phyloP scores from a whole-genome alignment of 2,329 filamentous ascomycete species.

The Fusarium falciforme region DNA sequence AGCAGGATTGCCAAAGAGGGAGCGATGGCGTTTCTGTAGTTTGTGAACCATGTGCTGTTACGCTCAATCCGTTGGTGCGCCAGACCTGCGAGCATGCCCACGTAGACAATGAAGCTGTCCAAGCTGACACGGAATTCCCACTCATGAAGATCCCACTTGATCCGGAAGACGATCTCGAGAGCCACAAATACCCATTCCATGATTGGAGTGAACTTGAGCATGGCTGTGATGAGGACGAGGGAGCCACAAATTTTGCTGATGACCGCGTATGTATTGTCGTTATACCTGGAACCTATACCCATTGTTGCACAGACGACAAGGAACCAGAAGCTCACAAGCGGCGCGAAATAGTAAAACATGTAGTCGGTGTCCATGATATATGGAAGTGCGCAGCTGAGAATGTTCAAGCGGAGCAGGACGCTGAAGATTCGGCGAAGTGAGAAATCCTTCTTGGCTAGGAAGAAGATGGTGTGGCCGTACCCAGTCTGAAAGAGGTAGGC shows the following conservation, averaged over 20 bases:
- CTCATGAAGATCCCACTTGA: slow-evolving; percentile 60
- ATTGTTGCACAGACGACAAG: slow-evolving; percentile 66
- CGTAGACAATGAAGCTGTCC: slow-evolving; percentile 66
- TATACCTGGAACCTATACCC: slow-evolving; percentile 53
- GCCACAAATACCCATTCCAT: slow-evolving; percentile 40
- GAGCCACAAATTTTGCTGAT: slow-evolving; percentile 58
- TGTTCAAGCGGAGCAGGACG: slow-evolving; percentile 68
- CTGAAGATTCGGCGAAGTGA: slow-evolving; percentile 62
- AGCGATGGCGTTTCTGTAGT: slow-evolving; percentile 34
- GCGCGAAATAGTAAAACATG: slow-evolving; percentile 67
- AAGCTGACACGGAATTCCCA: slow-evolving; percentile 63
- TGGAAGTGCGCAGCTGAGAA: slow-evolving; percentile 63
- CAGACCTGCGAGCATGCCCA: slow-evolving; percentile 61
- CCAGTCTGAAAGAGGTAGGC: slow-evolving; percentile 72
- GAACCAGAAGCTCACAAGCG: slow-evolving; percentile 72
- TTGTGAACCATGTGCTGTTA: slow-evolving; percentile 30
- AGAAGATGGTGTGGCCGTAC: slow-evolving; percentile 70
- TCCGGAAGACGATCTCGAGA: slow-evolving; percentile 56
- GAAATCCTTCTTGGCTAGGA: slow-evolving; percentile 67
- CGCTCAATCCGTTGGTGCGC: slow-evolving; percentile 37
- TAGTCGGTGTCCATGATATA: slow-evolving; percentile 67
- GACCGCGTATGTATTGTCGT: slow-evolving; percentile 56
- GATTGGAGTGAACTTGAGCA: slow-evolving; percentile 28
- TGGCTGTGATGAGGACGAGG: slow-evolving; percentile 53
- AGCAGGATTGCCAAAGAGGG: slow-evolving; percentile 42